Conservation (phyloP, 176 grass and related monocot genomes). For the Metroxylon sagu region DNA sequence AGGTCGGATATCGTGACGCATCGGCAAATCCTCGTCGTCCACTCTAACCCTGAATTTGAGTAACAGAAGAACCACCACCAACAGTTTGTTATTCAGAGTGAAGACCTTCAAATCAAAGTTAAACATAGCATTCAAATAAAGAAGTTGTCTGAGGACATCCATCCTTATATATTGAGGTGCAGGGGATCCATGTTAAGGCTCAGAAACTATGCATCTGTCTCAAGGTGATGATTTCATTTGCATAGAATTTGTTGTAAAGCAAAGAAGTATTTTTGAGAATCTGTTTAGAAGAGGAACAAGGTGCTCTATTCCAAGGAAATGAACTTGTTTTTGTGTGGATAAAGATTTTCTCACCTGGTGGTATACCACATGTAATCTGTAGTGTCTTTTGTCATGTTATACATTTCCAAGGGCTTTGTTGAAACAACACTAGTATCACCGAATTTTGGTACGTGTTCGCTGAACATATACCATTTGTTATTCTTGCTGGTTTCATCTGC, state of each 20-base stretch:
- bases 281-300: too few relatives aligned
- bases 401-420: conserved; percentile 31
- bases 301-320: too few relatives aligned
- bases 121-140: too few relatives aligned
- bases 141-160: too few relatives aligned
- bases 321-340: background rate
- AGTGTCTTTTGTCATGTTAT: conserved; percentile 63
- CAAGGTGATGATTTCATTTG: too few relatives aligned
- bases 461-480: conserved; percentile 72
- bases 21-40: conserved; percentile 68
- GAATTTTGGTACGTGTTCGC: conserved; percentile 39
- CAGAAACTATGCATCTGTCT: too few relatives aligned
- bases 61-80: conserved; percentile 14
- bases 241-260: too few relatives aligned
- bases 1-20: conserved; percentile 68
- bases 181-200: too few relatives aligned
- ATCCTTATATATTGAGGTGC: too few relatives aligned
- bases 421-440: conserved; percentile 11
- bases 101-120: too few relatives aligned
- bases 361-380: conserved; percentile 87
- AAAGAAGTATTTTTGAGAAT: too few relatives aligned
- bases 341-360: conserved; percentile 42
- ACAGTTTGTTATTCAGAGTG: too few relatives aligned
- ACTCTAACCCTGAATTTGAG: conserved; percentile 48
- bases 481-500: conserved; percentile 31